A percentile compares a stretch with the other conserved stretches of the same genome.
Conservation (phyloP, 305 asterid species). For the Solanum hybrid region DNA sequence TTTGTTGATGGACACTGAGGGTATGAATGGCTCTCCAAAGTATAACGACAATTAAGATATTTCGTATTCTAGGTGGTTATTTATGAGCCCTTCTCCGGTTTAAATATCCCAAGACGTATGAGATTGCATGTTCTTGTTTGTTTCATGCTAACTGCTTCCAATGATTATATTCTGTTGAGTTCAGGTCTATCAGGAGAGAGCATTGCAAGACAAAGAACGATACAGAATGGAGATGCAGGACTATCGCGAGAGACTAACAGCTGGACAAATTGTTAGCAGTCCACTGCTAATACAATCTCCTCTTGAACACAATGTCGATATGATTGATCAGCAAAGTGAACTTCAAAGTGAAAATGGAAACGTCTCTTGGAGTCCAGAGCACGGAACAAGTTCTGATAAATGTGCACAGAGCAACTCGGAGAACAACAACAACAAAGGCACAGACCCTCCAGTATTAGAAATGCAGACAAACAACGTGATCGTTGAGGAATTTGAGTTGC, state of each 20-base stretch:
- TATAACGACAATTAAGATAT: background rate
- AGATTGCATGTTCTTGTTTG: background rate
- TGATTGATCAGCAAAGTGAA: slow-evolving; percentile 17
- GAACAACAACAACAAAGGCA: slow-evolving; percentile 17
- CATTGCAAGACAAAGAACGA: slow-evolving; percentile 63
- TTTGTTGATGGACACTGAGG: background rate
- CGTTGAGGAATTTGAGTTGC: background rate
- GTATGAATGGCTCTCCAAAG: background rate
- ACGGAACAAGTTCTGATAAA: slow-evolving; percentile 17
- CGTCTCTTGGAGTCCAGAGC: slow-evolving; percentile 12
- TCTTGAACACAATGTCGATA: slow-evolving; percentile 9
- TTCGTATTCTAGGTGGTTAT: background rate
- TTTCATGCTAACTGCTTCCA: background rate
- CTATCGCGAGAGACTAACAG: slow-evolving; percentile 38
- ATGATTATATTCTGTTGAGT: background rate
- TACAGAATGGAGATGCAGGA: slow-evolving; percentile 61
- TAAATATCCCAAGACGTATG: background rate
- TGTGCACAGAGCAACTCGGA: slow-evolving; percentile 28
- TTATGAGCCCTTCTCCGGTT: background rate
- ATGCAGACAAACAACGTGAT: slow-evolving; percentile 21
- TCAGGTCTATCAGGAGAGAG: slow-evolving; percentile 74
- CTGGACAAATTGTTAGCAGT: slow-evolving; percentile 14
- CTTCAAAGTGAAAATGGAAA: slow-evolving; percentile 16
- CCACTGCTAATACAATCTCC: slow-evolving; percentile 15
- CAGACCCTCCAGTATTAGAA: slow-evolving; percentile 9